phyloP scores from a whole-genome alignment of 2,329 filamentous ascomycete genomes.

The Westerdykella aurantiaca region DNA sequence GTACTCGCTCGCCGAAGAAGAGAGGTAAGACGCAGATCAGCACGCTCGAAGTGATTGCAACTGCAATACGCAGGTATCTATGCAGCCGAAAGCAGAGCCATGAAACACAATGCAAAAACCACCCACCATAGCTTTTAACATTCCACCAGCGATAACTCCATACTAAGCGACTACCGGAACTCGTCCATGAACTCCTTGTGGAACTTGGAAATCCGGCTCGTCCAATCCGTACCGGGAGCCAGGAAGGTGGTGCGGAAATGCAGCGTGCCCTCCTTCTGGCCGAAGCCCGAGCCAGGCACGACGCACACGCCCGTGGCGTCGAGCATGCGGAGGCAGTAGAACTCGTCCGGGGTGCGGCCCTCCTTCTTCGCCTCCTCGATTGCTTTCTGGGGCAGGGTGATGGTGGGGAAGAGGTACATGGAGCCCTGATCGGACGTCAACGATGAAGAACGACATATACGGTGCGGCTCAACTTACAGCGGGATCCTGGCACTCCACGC shows the following conservation, averaged over 20 bases:
- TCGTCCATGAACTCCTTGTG: conserved; percentile 86
- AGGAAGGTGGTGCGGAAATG: conserved; percentile 98
- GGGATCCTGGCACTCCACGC: conserved; percentile 81
- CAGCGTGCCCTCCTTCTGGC: conserved; percentile 82
- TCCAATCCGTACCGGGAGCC: conserved; percentile 93
- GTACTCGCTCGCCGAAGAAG: too few relatives aligned
- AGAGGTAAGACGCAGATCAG: too few relatives aligned
- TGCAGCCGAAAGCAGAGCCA: not conserved
- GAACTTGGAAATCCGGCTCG: conserved; percentile 79
- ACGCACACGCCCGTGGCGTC: conserved; percentile 94
- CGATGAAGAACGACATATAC: conserved; percentile 2
- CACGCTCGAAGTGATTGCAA: too few relatives aligned
- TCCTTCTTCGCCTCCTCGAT: conserved; percentile 67
- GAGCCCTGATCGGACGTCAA: conserved; percentile 55
- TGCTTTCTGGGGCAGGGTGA: conserved; percentile 71
- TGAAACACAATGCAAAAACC: not conserved
- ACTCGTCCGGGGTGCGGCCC: conserved; percentile 76
- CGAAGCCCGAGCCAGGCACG: conserved; percentile 87
- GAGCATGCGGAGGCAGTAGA: conserved; percentile 85
- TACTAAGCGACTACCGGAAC: conserved; percentile 44
- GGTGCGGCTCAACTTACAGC: conserved; percentile 45
- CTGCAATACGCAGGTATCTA: too few relatives aligned
- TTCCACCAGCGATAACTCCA: not conserved
- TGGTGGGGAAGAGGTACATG: conserved; percentile 99
- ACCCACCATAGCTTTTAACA: not conserved